phyloP scores from a whole-genome alignment of 495 filamentous ascomycete genomes.

The Hypoxylon rickii region DNA sequence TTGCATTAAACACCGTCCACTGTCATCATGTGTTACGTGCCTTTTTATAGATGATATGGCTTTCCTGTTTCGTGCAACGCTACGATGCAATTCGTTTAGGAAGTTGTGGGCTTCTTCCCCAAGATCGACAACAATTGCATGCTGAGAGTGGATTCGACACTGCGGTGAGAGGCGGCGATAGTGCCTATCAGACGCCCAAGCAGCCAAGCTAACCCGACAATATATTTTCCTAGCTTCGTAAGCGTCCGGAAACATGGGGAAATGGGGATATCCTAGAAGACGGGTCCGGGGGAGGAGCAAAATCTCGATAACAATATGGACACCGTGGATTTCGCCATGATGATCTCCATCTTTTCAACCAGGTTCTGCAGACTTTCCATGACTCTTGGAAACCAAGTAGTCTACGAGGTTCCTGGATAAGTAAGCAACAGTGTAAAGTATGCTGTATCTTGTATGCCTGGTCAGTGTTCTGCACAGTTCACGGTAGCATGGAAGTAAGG shows the following conservation, averaged over 20 bases:
- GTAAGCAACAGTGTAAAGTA: too few species aligned
- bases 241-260: conserved; percentile 16
- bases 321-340: neutral
- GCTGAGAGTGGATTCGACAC: conserved; percentile 14
- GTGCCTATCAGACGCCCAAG: conserved; percentile 12
- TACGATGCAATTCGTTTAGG: conserved; percentile 9
- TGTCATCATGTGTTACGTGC: conserved; percentile 14
- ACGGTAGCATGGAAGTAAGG: neutral
- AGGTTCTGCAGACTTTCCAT: too few species aligned
- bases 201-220: conserved; percentile 3
- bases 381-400: too few species aligned
- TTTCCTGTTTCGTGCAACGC: conserved; percentile 17
- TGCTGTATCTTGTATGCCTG: neutral
- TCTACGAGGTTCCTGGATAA: too few species aligned
- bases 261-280: conserved; percentile 8
- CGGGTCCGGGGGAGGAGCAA: conserved; percentile 31
- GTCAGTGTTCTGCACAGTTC: neutral
- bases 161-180: conserved; percentile 3
- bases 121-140: conserved; percentile 23
- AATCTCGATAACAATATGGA: conserved; percentile 15
- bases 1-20: too few species aligned
- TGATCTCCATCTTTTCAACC: too few species aligned
- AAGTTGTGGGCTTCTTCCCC: conserved; percentile 18
- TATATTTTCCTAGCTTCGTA: neutral
- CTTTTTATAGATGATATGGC: neutral